phyloP scores from a whole-genome alignment of 2,329 filamentous ascomycete species.

The Apiospora aurea region DNA sequence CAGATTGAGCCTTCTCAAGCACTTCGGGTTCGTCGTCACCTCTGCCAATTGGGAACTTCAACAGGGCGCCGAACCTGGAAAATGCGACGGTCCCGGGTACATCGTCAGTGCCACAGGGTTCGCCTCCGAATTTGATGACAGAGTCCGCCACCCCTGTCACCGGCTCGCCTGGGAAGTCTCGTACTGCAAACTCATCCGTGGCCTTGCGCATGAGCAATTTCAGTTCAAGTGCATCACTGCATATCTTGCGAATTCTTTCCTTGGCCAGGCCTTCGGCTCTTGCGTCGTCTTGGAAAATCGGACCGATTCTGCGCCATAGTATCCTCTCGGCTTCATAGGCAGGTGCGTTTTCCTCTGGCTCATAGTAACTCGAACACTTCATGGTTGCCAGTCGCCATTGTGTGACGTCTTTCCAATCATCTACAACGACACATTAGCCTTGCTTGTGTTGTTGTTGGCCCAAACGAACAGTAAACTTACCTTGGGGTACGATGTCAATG shows the following conservation, averaged over 20 bases:
- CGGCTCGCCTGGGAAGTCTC: not conserved
- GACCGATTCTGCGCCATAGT: not conserved
- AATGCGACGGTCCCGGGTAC: too few species aligned
- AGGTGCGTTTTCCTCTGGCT: not conserved
- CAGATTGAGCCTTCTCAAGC: not conserved
- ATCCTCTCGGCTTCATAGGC: not conserved
- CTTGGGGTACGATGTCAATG: not conserved
- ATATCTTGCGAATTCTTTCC: not conserved
- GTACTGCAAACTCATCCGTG: not conserved
- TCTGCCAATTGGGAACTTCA: too few species aligned
- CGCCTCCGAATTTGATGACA: not conserved
- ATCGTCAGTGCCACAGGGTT: too few species aligned
- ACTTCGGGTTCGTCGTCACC: too few species aligned
- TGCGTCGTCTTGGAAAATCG: not conserved
- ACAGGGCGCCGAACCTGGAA: not conserved
- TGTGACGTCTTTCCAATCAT: not conserved
- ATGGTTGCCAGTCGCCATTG: not conserved
- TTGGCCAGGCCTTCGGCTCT: not conserved
- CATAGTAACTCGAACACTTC: not conserved
- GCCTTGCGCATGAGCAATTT: constrained; percentile 8
- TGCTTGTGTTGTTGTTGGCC: too few species aligned
- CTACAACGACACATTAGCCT: not conserved
- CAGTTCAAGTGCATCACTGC: not conserved
- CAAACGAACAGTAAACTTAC: not conserved
- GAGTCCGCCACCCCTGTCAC: not conserved